These are phyloP conservation scores for Arthrobotrys megalospora DNA, from an alignment of 2,329 filamentous ascomycete genomes.

Conservation along the genomic window DNA sequence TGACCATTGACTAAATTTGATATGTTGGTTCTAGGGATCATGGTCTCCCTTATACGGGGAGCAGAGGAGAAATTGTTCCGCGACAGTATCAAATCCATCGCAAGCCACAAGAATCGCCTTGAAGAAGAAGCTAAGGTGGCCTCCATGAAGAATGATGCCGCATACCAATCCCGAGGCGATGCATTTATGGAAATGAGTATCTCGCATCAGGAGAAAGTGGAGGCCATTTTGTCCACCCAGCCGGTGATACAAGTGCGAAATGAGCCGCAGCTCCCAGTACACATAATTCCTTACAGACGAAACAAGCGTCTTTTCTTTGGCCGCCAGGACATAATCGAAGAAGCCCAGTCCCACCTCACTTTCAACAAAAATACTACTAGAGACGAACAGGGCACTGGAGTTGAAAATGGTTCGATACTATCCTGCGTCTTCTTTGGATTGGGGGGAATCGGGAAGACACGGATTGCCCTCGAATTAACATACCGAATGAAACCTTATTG, in stretches of 20 bases:
- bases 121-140: too few relatives aligned
- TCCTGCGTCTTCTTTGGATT: neutral
- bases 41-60: neutral
- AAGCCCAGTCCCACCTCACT: neutral
- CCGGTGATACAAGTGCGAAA: too few relatives aligned
- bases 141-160: too few relatives aligned
- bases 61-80: slow-evolving; percentile 9
- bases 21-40: neutral
- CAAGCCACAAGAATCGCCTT: neutral
- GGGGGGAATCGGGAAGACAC: slow-evolving; percentile 15
- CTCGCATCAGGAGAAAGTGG: too few relatives aligned
- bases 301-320: slow-evolving; percentile 12
- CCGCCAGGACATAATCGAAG: neutral
- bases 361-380: neutral
- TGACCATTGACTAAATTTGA: neutral
- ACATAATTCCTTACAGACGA: neutral
- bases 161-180: too few relatives aligned
- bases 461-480: neutral
- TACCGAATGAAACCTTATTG: slow-evolving; percentile 55
- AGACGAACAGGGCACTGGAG: too few relatives aligned
- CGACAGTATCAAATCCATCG: slow-evolving; percentile 4
- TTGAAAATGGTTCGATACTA: too few relatives aligned
- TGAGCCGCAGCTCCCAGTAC: too few relatives aligned
- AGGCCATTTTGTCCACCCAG: too few relatives aligned
- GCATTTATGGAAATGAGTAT: too few relatives aligned